These are phyloP conservation scores for Candida sanyiensis DNA, from an alignment of 805 yeast genomes.

Conservation along the genomic window DNA sequence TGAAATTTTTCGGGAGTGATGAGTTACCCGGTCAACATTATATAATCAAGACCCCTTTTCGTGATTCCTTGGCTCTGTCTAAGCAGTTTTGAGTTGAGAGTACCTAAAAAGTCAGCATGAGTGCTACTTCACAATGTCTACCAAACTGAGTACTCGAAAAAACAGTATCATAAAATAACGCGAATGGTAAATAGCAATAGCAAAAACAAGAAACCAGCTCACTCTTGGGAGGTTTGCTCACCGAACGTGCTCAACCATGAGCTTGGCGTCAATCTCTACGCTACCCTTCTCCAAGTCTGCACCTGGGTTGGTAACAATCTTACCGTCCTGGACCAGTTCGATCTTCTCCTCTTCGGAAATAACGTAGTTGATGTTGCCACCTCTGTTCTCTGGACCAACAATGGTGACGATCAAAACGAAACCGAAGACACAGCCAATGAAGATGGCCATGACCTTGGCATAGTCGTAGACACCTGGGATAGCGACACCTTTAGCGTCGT, in stretches of 20 bases:
- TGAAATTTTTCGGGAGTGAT: too few relatives aligned
- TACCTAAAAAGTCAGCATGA: too few relatives aligned
- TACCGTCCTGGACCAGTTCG: slow-evolving; percentile 23
- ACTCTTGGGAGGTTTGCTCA: too few relatives aligned
- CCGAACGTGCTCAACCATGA: slow-evolving; percentile 3
- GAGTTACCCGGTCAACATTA: too few relatives aligned
- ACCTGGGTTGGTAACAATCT: slow-evolving; percentile 18
- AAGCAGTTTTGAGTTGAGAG: too few relatives aligned
- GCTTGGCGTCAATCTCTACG: slow-evolving; percentile 5
- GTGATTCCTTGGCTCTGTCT: too few relatives aligned
- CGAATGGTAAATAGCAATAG: too few relatives aligned
- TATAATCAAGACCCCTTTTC: too few relatives aligned
- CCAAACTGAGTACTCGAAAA: too few relatives aligned
- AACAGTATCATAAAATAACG: too few relatives aligned
- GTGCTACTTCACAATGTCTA: too few relatives aligned
- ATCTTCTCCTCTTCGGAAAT: slow-evolving; percentile 21
- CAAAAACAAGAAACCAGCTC: too few relatives aligned
- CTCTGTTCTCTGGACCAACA: slow-evolving; percentile 56
- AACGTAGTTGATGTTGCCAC: slow-evolving; percentile 24
- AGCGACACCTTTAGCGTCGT: slow-evolving; percentile 26
- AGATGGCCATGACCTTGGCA: slow-evolving; percentile 59
- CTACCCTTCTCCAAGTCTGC: slow-evolving; percentile 13
- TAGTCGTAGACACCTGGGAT: slow-evolving; percentile 39
- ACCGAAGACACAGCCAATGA: slow-evolving; percentile 57
- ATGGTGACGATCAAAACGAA: slow-evolving; percentile 44